These are phyloP conservation scores for Globisporangium cystogenes DNA, from an alignment of 352 stramenopile genomes.

Conservation along the genomic window DNA sequence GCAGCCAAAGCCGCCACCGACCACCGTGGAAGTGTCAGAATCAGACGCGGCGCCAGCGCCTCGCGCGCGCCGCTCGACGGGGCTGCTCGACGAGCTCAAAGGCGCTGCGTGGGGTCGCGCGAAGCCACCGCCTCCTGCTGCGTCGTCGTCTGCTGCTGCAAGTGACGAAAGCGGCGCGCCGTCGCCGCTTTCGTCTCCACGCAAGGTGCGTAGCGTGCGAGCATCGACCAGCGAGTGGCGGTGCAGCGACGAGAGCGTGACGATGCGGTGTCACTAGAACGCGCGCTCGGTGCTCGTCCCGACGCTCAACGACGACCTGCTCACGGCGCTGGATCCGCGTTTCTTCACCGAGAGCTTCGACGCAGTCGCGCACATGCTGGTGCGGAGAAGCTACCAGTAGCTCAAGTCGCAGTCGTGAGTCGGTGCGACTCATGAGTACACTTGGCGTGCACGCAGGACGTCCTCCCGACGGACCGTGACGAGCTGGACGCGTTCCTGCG, in stretches of 20 bases:
- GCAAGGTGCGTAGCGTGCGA: slow-evolving; percentile 18
- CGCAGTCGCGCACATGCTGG: slow-evolving; percentile 55
- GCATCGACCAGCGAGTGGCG: not conserved
- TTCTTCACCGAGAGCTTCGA: slow-evolving; percentile 85
- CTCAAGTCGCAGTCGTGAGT: not conserved
- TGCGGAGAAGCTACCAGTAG: slow-evolving; percentile 18
- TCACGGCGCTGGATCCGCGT: slow-evolving; percentile 64
- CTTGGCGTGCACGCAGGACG: slow-evolving; percentile 32
- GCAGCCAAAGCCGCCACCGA: not conserved
- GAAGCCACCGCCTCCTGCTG: slow-evolving; percentile 4
- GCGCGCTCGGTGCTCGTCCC: slow-evolving; percentile 55
- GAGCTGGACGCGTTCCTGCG: slow-evolving; percentile 66
- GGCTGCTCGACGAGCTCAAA: slow-evolving; percentile 57
- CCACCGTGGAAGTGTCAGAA: not conserved
- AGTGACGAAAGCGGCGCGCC: slow-evolving; percentile 12
- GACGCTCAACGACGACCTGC: slow-evolving; percentile 52
- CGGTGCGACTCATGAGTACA: not conserved
- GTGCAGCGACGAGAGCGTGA: not conserved
- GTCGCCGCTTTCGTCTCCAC: slow-evolving; percentile 31
- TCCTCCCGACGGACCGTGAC: slow-evolving; percentile 39
- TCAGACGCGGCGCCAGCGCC: not conserved
- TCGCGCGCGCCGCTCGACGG: slow-evolving; percentile 17
- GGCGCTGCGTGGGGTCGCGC: slow-evolving; percentile 18
- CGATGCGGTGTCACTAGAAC: slow-evolving; percentile 1
- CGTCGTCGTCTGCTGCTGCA: not conserved